Conservation (phyloP, 73 alveolate species). For the Paramecium sonneborni region DNA sequence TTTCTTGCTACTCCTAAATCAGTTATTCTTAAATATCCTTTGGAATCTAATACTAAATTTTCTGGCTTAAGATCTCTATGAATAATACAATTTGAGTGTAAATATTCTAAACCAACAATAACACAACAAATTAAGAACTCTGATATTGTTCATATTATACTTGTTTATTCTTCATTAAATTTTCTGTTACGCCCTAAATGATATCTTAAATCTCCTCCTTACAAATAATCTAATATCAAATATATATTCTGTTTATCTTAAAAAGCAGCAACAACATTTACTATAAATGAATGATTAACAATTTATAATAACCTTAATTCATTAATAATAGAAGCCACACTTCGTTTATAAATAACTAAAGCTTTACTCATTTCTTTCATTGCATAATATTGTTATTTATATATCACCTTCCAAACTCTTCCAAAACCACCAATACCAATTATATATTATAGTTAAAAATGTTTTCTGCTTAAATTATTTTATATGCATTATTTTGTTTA, state of each 20-base stretch:
- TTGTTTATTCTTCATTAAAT: conserved; percentile 79
- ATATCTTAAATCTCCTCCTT: conserved; percentile 82
- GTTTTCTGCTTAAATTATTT: conserved; percentile 22
- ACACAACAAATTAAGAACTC: conserved; percentile 61
- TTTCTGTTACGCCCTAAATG: conserved; percentile 71
- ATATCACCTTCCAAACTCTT: conserved; percentile 80
- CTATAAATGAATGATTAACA: conserved; percentile 75
- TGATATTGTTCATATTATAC: conserved; percentile 39
- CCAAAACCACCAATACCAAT: conserved; percentile 88
- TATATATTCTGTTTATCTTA: conserved; percentile 74
- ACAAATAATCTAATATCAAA: conserved; percentile 74
- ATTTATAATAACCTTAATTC: conserved; percentile 70
- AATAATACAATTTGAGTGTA: conserved; percentile 41
- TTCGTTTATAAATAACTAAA: conserved; percentile 75
- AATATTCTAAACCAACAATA: conserved; percentile 51
- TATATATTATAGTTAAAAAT: conserved; percentile 53
- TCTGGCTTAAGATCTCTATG: conserved; percentile 68
- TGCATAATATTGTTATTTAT: conserved; percentile 73
- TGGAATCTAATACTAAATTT: conserved; percentile 49
- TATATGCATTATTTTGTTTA: background rate
- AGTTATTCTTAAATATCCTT: conserved; percentile 85
- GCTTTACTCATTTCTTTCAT: conserved; percentile 79
- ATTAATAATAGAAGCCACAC: conserved; percentile 75
- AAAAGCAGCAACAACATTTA: conserved; percentile 77
- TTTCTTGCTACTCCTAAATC: conserved; percentile 96